Evolutionary conservation across 129 eudicot genomes (phyloP).

Genomic region (Centrapalus pauciflorus): DNA sequence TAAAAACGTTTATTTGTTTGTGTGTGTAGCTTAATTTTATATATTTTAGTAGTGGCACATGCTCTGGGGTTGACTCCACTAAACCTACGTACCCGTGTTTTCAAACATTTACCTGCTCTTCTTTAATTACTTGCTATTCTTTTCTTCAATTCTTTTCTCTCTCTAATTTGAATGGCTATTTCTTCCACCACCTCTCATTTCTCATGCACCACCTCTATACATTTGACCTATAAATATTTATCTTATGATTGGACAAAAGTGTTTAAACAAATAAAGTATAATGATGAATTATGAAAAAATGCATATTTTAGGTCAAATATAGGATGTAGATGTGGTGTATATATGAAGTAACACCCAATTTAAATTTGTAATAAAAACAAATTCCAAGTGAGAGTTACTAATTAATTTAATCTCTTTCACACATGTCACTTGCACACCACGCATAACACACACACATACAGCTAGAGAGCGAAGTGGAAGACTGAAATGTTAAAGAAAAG

Average conservation of each 20-base stretch:
- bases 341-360: no score
- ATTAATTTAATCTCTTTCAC: slow-evolving; percentile 42
- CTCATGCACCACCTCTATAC: no score
- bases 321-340: no score
- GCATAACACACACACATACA: slow-evolving; percentile 13
- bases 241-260: no score
- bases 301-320: no score
- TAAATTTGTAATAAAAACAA: slow-evolving; percentile 5
- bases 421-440: slow-evolving; percentile 15
- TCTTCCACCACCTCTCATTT: no score
- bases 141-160: slow-evolving; percentile 12
- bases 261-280: no score
- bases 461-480: no score
- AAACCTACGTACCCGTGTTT: slow-evolving; percentile 40
- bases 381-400: slow-evolving; percentile 1
- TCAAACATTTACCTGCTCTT: slow-evolving; percentile 25
- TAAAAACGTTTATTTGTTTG: neutral
- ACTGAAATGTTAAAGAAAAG: slow-evolving; percentile 7
- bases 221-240: no score
- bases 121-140: slow-evolving; percentile 16
- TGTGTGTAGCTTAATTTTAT: neutral
- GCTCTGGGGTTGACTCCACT: slow-evolving; percentile 54
- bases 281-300: no score
- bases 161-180: no score
- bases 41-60: slow-evolving; percentile 33